Conservation (phyloP, 129 eudicot species). For the Helichrysum umbraculigerum region DNA sequence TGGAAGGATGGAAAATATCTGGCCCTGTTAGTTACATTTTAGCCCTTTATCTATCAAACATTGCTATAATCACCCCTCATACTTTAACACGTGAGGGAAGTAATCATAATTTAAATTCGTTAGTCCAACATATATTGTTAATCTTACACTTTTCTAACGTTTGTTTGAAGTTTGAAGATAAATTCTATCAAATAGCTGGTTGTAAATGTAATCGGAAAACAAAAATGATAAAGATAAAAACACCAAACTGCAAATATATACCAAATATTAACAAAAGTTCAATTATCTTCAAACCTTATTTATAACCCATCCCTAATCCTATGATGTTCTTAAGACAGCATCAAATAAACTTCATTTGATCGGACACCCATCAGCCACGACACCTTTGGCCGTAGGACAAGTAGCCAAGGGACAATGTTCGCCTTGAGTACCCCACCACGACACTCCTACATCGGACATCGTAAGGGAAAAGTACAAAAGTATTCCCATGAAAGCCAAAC, state of each 20-base stretch:
- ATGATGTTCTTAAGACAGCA: not conserved
- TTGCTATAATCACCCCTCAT: not conserved
- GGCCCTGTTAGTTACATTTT: not conserved
- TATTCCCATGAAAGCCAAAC: slow-evolving; percentile 76
- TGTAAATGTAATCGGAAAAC: too few species aligned
- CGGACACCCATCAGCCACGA: slow-evolving; percentile 57
- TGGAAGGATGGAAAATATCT: not conserved
- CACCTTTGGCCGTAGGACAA: slow-evolving; percentile 63
- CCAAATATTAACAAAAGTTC: not conserved
- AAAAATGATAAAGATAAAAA: not conserved
- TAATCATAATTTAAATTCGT: too few species aligned
- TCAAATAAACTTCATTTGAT: not conserved
- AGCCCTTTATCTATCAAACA: not conserved
- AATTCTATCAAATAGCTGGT: too few species aligned
- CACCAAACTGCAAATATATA: not conserved
- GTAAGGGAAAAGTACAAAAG: slow-evolving; percentile 50
- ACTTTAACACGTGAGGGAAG: too few species aligned
- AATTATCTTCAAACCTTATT: slow-evolving; percentile 6
- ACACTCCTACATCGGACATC: slow-evolving; percentile 26
- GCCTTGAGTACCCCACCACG: slow-evolving; percentile 62
- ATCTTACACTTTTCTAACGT: too few species aligned
- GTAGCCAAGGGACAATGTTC: slow-evolving; percentile 69
- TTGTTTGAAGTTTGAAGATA: too few species aligned
- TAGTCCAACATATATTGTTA: too few species aligned
- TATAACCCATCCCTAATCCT: not conserved